These are phyloP conservation scores for Proliferodiscus dingleyae DNA, from an alignment of 2,329 filamentous ascomycete species.

Conservation along the genomic window DNA sequence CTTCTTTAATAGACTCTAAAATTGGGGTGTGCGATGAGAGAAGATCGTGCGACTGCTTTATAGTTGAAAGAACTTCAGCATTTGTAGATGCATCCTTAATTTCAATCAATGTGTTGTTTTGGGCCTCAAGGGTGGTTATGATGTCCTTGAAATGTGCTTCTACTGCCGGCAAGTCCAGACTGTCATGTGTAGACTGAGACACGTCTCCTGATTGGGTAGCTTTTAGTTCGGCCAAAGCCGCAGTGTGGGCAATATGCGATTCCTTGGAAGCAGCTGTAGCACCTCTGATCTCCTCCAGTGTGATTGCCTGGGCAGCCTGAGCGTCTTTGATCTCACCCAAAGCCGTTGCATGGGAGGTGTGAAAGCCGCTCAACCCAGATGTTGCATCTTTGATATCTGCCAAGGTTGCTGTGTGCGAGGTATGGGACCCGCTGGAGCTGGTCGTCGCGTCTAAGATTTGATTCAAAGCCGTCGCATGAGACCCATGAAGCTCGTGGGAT, in stretches of 20 bases:
- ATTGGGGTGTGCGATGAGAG: constrained; percentile 17
- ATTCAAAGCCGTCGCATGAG: constrained; percentile 11
- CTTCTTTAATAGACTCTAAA: constrained; percentile 17
- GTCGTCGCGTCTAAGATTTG: constrained; percentile 15
- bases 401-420: constrained; percentile 2
- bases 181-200: background rate
- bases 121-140: constrained; percentile 12
- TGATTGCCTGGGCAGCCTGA: constrained; percentile 11
- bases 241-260: constrained; percentile 8
- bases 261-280: constrained; percentile 6
- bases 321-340: constrained; percentile 12
- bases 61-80: constrained; percentile 12
- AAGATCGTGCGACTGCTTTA: constrained; percentile 15
- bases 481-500: constrained; percentile 10
- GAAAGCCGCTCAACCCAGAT: constrained; percentile 8
- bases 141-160: constrained; percentile 15
- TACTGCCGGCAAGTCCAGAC: constrained; percentile 4
- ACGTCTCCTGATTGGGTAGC: background rate
- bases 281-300: constrained; percentile 17
- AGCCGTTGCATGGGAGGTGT: constrained; percentile 6
- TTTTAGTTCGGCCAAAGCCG: constrained; percentile 1
- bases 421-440: constrained; percentile 5
- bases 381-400: constrained; percentile 10
- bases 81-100: constrained; percentile 20
- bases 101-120: constrained; percentile 8